Percentiles rank a stretch among this genome's conserved stretches.
Evolutionary conservation across 305 asterid genomes (phyloP).

Genomic region (Fraxinus sp.): DNA sequence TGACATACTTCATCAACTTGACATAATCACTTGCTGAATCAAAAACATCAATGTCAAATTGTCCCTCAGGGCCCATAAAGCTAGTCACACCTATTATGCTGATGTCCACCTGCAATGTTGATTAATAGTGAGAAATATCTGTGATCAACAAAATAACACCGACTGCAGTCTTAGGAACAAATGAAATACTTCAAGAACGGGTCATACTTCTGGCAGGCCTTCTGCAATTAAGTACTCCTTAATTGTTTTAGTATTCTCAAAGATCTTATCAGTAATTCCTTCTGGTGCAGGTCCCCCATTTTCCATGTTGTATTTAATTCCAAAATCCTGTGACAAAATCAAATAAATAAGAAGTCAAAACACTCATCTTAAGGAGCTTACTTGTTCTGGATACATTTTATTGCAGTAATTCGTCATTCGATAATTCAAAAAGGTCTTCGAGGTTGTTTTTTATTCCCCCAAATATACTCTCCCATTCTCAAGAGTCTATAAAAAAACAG

Average conservation of each 20-base stretch:
- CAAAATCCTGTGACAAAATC: conserved; percentile 69
- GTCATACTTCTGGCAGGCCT: conserved; percentile 87
- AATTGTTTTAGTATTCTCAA: conserved; percentile 77
- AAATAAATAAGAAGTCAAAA: conserved; percentile 9
- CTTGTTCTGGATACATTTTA: not conserved
- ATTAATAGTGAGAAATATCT: conserved; percentile 1
- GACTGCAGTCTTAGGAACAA: not conserved
- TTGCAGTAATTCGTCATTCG: not conserved
- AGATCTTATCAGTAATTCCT: conserved; percentile 84
- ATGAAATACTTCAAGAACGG: not conserved
- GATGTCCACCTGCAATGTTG: conserved; percentile 75
- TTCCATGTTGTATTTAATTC: conserved; percentile 98
- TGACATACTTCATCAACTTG: conserved; percentile 71
- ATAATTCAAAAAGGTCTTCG: not conserved
- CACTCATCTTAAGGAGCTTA: conserved; percentile 17
- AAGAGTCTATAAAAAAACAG: not conserved
- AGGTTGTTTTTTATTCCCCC: not conserved
- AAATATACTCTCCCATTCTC: not conserved
- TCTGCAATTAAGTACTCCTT: conserved; percentile 92
- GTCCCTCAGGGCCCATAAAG: conserved; percentile 92
- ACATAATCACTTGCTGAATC: conserved; percentile 76
- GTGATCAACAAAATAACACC: not conserved
- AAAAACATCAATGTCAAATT: conserved; percentile 80
- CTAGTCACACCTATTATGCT: conserved; percentile 57
- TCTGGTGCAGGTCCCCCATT: conserved; percentile 99